Conservation (phyloP, 2,329 filamentous ascomycete genomes). For the Ophiobolus disseminans region DNA sequence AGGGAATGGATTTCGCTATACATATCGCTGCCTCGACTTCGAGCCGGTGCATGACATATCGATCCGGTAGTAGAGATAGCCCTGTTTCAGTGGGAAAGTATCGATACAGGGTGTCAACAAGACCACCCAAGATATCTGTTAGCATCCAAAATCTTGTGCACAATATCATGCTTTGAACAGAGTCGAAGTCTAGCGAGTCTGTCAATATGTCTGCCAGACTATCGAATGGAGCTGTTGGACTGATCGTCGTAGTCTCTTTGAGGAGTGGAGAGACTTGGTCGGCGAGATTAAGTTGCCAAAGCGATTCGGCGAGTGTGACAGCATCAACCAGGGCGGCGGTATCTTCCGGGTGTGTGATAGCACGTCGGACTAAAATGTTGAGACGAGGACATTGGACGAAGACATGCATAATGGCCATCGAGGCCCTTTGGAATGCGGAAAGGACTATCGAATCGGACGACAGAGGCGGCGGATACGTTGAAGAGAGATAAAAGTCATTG, state of each 20-base stretch:
- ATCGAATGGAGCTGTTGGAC: constrained; percentile 13
- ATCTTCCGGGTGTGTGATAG: constrained; percentile 26
- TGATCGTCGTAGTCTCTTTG: constrained; percentile 15
- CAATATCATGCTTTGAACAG: constrained; percentile 29
- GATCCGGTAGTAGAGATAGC: constrained; percentile 25
- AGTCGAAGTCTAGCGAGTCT: constrained; percentile 27
- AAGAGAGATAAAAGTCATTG: constrained; percentile 35
- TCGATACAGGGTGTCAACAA: constrained; percentile 31
- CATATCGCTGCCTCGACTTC: constrained; percentile 30
- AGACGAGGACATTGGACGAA: constrained; percentile 38
- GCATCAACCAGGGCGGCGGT: constrained; percentile 25
- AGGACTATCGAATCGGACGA: constrained; percentile 5
- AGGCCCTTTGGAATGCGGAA: constrained; percentile 26
- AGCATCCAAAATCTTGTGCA: constrained; percentile 40
- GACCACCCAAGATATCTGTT: constrained; percentile 29
- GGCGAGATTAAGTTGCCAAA: constrained; percentile 28
- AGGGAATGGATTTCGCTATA: constrained; percentile 31
- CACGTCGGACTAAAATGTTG: constrained; percentile 27
- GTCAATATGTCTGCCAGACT: constrained; percentile 30
- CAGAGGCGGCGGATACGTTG: constrained; percentile 27
- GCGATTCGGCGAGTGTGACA: constrained; percentile 28
- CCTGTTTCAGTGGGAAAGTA: constrained; percentile 26
- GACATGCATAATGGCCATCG: constrained; percentile 38
- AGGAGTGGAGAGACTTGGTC: constrained; percentile 25
- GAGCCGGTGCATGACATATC: constrained; percentile 15